Conservation (phyloP, 495 filamentous ascomycete species). For the Neurospora discreta region DNA sequence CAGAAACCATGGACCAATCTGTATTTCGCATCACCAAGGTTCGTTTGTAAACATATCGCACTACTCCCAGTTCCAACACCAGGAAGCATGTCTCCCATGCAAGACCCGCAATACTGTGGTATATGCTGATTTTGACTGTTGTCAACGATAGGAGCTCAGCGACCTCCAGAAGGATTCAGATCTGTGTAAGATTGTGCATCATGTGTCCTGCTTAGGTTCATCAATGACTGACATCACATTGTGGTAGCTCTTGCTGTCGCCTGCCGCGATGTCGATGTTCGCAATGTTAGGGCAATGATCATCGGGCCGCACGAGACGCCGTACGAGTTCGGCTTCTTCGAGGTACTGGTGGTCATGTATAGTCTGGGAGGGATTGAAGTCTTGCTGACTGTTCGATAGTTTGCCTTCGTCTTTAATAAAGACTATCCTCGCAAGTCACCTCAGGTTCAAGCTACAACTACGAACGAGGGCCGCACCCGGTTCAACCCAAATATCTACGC, state of each 20-base stretch:
- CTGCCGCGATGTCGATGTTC: constrained; percentile 76
- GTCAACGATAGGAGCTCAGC: constrained; percentile 54
- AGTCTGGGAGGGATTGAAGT: background rate
- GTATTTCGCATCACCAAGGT: constrained; percentile 69
- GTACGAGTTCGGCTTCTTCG: constrained; percentile 95
- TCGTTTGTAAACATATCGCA: constrained; percentile 32
- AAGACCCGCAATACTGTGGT: constrained; percentile 31
- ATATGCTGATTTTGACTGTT: constrained; percentile 13
- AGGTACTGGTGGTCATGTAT: constrained; percentile 39
- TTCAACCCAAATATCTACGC: constrained; percentile 98
- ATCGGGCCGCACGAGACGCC: constrained; percentile 90
- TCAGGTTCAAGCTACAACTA: constrained; percentile 63
- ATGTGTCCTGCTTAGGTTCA: background rate
- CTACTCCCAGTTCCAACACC: background rate
- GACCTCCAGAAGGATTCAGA: constrained; percentile 73
- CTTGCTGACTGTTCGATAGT: constrained; percentile 35
- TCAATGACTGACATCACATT: constrained; percentile 1
- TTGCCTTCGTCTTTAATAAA: constrained; percentile 54
- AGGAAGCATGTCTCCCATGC: constrained; percentile 2
- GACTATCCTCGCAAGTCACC: constrained; percentile 86
- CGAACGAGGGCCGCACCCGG: constrained; percentile 72
- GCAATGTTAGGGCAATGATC: constrained; percentile 78
- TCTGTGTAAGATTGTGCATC: constrained; percentile 49
- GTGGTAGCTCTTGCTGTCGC: constrained; percentile 68
- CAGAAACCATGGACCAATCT: constrained; percentile 60